Conservation (phyloP, 225 moss, liverwort and hornwort genomes). For the Anthoceros angustus region DNA sequence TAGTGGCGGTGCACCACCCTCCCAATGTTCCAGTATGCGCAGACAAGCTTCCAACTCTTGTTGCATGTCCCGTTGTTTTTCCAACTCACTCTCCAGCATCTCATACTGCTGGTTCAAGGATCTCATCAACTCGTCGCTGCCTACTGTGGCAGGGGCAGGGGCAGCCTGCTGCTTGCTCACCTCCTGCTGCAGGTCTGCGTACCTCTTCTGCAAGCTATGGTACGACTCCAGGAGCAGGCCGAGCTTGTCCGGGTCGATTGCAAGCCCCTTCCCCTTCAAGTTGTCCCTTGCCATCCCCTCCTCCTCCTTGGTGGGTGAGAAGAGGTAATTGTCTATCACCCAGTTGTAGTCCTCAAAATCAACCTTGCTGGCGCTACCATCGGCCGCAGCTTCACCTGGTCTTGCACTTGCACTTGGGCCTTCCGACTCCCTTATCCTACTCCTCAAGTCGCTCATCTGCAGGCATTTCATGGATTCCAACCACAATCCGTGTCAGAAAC, state of each 20-base stretch:
- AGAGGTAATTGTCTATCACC: slow-evolving; percentile 1
- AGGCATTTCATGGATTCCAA: no score
- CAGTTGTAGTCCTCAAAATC: not conserved
- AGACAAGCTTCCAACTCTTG: not conserved
- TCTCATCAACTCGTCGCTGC: not conserved
- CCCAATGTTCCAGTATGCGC: not conserved
- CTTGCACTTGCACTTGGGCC: not conserved
- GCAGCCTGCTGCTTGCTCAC: not conserved
- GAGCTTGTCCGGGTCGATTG: not conserved
- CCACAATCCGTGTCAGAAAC: no score
- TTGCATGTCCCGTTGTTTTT: not conserved
- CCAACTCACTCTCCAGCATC: not conserved
- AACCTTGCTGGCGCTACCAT: not conserved
- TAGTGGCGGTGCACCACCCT: not conserved
- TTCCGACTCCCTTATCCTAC: not conserved
- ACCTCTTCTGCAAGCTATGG: not conserved
- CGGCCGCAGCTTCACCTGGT: not conserved
- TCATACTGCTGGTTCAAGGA: not conserved
- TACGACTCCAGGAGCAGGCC: not conserved
- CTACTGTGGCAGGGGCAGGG: not conserved
- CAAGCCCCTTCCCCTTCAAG: not conserved
- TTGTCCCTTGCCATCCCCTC: not conserved
- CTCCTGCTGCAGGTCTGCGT: not conserved
- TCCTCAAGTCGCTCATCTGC: not conserved
- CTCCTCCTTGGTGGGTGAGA: not conserved